phyloP scores from a whole-genome alignment of 768 basidiomycete genomes.

The Lentinula boryana region DNA sequence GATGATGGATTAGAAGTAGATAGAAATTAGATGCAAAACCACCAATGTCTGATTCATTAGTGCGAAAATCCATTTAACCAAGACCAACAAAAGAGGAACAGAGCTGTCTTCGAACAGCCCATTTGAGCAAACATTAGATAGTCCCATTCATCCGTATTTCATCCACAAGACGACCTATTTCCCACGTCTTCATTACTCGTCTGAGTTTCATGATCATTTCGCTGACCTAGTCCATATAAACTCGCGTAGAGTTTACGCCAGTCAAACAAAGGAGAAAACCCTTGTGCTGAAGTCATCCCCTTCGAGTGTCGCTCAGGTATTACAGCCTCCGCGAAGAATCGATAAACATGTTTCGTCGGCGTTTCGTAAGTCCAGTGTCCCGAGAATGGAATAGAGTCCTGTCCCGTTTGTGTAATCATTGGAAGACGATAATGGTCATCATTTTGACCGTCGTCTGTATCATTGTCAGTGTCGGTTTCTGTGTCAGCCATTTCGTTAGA shows the following conservation, averaged over 20 bases:
- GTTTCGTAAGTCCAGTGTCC: not conserved
- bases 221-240: not conserved
- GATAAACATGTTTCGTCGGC: not conserved
- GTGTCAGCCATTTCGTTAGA: not conserved
- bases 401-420: not conserved
- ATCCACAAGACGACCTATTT: not conserved
- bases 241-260: not conserved
- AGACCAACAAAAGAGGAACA: not conserved
- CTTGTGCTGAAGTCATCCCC: not conserved
- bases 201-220: not conserved
- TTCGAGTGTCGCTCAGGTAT: not conserved
- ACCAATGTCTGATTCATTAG: not conserved
- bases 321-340: slow-evolving; percentile 1
- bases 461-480: not conserved
- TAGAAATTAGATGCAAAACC: not conserved
- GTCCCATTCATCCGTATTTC: not conserved
- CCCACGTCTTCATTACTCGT: not conserved
- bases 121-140: not conserved
- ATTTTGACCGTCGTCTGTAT: not conserved
- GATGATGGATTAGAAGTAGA: not conserved
- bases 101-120: not conserved
- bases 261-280: not conserved
- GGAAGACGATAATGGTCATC: slow-evolving; percentile 4
- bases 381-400: not conserved
- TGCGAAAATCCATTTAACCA: not conserved